A percentile compares a stretch with the other conserved stretches of the same genome.
These are phyloP conservation scores for Pythium sukuiense DNA, from an alignment of 352 stramenopile species.

Conservation along the genomic window DNA sequence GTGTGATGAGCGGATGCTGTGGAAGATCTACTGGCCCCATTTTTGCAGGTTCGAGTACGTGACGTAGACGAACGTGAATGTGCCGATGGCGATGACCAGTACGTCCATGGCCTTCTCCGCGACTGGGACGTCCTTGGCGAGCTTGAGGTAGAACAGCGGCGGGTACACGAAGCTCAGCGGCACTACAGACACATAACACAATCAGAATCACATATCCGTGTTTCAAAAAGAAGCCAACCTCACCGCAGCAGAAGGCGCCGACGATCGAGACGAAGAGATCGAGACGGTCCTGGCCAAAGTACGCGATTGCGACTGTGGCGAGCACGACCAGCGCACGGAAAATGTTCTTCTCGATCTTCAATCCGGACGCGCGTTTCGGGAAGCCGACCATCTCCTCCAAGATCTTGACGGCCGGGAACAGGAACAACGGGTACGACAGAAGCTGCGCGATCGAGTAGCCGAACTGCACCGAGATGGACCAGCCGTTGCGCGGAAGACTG, in stretches of 20 bases:
- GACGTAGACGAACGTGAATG: constrained; percentile 81
- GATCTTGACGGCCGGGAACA: constrained; percentile 83
- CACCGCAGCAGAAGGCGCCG: constrained; percentile 80
- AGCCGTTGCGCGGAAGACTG: constrained; percentile 67
- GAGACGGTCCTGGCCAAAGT: constrained; percentile 73
- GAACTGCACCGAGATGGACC: constrained; percentile 77
- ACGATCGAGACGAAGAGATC: constrained; percentile 85
- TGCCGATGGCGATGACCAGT: constrained; percentile 56
- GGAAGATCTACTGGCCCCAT: constrained; percentile 44
- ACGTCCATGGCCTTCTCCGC: constrained; percentile 61
- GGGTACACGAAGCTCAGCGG: constrained; percentile 82
- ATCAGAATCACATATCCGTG: not conserved
- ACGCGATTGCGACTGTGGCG: constrained; percentile 62
- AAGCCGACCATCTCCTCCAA: constrained; percentile 85
- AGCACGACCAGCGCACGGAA: constrained; percentile 70
- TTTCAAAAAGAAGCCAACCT: constrained; percentile 14
- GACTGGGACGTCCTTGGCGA: constrained; percentile 44
- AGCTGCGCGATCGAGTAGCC: constrained; percentile 75
- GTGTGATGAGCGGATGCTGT: not conserved
- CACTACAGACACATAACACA: constrained; percentile 36
- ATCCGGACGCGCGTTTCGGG: constrained; percentile 53
- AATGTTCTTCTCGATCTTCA: constrained; percentile 76
- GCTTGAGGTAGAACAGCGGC: constrained; percentile 77
- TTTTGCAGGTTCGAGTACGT: constrained; percentile 77
- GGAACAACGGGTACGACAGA: constrained; percentile 77